Conservation (phyloP, 2,329 filamentous ascomycete genomes). For the Ophiocordyceps polyrhachis-furcata region DNA sequence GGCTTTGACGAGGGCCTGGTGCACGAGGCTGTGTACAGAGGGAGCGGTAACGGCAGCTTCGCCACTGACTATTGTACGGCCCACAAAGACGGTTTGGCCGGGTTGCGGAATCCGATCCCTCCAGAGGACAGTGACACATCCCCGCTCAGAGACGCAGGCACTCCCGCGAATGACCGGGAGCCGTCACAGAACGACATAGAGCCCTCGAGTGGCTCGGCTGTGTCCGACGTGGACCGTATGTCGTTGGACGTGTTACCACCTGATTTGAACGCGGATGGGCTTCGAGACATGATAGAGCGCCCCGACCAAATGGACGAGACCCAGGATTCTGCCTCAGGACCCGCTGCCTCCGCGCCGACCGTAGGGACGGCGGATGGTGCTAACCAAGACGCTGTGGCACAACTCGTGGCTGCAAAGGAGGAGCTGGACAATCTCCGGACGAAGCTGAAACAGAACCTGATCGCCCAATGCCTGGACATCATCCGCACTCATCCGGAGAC, state of each 20-base stretch:
- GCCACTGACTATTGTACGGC: constrained; percentile 61
- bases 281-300: constrained; percentile 11
- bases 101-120: constrained; percentile 49
- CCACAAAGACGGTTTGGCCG: constrained; percentile 35
- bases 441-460: constrained; percentile 55
- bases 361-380: constrained; percentile 3
- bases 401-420: constrained; percentile 35
- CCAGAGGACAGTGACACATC: constrained; percentile 30
- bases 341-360: constrained; percentile 2
- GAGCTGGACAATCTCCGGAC: constrained; percentile 61
- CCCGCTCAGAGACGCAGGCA: constrained; percentile 10
- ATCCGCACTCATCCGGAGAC: constrained; percentile 74
- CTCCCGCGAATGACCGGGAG: constrained; percentile 8
- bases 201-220: constrained; percentile 6
- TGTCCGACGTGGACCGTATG: constrained; percentile 18
- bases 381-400: constrained; percentile 4
- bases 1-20: constrained; percentile 39
- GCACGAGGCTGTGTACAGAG: constrained; percentile 66
- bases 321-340: background rate
- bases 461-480: constrained; percentile 80
- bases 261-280: constrained; percentile 10
- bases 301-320: constrained; percentile 2
- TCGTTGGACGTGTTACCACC: constrained; percentile 15
- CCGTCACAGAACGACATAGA: constrained; percentile 6
- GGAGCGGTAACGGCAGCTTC: constrained; percentile 42